phyloP scores from a whole-genome alignment of 2,329 filamentous ascomycete species.

The Hymenoscyphus scutula region DNA sequence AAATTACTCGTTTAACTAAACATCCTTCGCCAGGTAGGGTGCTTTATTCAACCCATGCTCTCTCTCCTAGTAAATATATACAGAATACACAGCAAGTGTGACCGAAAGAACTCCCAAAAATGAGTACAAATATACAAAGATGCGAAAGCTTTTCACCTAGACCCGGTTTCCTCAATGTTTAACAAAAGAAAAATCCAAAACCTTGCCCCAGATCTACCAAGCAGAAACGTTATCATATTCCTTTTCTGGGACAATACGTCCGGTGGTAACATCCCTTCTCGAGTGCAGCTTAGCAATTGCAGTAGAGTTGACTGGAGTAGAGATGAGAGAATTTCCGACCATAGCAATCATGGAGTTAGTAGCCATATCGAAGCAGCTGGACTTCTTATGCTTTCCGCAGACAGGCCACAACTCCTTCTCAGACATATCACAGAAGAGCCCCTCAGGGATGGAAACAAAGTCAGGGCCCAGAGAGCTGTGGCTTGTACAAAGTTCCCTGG shows the following conservation, averaged over 20 bases:
- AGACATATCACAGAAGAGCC: conserved; percentile 38
- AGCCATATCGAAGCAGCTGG: conserved; percentile 25
- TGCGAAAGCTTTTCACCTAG: not conserved
- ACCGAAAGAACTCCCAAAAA: not conserved
- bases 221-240: conserved; percentile 4
- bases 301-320: not conserved
- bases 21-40: too few relatives aligned
- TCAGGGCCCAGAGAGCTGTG: conserved; percentile 35
- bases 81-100: not conserved
- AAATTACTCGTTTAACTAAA: too few relatives aligned
- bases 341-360: not conserved
- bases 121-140: not conserved
- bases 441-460: conserved; percentile 35
- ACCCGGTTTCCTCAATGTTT: not conserved
- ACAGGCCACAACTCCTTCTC: conserved; percentile 31
- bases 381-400: conserved; percentile 22
- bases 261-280: conserved; percentile 4
- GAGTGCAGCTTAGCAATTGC: not conserved
- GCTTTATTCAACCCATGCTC: not conserved
- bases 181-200: not conserved
- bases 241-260: conserved; percentile 3
- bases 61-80: not conserved
- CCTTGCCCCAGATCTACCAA: not conserved
- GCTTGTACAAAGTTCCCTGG: conserved; percentile 35
- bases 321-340: not conserved